Percentiles rank a stretch among this genome's conserved stretches.
Evolutionary conservation across 495 filamentous ascomycete species (phyloP).

Genomic region (Neurospora pannonica): DNA sequence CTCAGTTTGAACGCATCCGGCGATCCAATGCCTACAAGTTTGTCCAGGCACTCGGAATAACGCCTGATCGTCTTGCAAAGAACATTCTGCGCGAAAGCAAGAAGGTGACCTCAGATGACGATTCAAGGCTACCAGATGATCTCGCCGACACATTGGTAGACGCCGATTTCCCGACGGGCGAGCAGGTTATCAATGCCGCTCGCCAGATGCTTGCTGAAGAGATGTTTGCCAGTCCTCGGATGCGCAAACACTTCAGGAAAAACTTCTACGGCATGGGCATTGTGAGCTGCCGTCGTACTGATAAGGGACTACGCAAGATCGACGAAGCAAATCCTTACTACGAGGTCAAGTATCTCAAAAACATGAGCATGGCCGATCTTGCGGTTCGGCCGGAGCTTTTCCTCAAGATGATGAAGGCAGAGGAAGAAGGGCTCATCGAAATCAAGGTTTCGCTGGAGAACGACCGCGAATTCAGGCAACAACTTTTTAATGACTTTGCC

Average conservation of each 20-base stretch:
- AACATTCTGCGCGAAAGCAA: slow-evolving; percentile 71
- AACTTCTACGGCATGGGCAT: slow-evolving; percentile 72
- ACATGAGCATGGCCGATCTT: slow-evolving; percentile 73
- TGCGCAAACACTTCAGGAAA: slow-evolving; percentile 77
- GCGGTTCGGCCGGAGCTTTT: slow-evolving; percentile 78
- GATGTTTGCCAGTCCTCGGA: slow-evolving; percentile 73
- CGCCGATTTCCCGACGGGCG: slow-evolving; percentile 65
- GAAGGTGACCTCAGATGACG: slow-evolving; percentile 76
- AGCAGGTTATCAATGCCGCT: slow-evolving; percentile 65
- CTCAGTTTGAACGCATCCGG: slow-evolving; percentile 74
- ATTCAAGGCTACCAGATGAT: slow-evolving; percentile 63
- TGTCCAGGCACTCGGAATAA: slow-evolving; percentile 83
- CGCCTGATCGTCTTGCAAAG: slow-evolving; percentile 74
- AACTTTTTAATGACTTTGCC: slow-evolving; percentile 70
- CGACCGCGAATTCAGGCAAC: slow-evolving; percentile 59
- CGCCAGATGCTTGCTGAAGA: slow-evolving; percentile 88
- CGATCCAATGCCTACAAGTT: slow-evolving; percentile 68
- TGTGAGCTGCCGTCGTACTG: slow-evolving; percentile 80
- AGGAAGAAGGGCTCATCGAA: slow-evolving; percentile 84
- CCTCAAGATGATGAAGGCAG: slow-evolving; percentile 91
- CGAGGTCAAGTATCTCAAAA: slow-evolving; percentile 92
- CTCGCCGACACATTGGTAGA: slow-evolving; percentile 68
- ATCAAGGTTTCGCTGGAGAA: slow-evolving; percentile 69
- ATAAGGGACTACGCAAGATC: slow-evolving; percentile 88
- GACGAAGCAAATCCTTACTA: slow-evolving; percentile 95